Evolutionary conservation across 768 basidiomycete genomes (phyloP).

Genomic region (Mycena floridula): DNA sequence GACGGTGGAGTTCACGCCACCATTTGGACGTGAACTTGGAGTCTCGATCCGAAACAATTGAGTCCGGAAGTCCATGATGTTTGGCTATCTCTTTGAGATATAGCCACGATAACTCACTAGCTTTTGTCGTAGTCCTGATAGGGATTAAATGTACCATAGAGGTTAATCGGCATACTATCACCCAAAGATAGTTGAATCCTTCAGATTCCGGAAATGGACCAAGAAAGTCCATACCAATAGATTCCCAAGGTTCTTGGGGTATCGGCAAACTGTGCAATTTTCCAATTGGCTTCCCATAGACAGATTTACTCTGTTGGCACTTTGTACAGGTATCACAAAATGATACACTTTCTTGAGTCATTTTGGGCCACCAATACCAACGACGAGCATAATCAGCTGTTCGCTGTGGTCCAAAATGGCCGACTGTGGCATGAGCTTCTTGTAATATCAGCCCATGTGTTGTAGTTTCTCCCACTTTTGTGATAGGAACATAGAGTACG

Average conservation of each 20-base stretch:
- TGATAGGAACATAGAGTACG: not conserved
- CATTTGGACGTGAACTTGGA: conserved; percentile 23
- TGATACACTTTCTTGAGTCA: no score
- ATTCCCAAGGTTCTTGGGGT: not conserved
- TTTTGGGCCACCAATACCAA: no score
- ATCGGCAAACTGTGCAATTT: not conserved
- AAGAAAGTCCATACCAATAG: no score
- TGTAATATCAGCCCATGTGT: not conserved
- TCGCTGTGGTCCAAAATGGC: not conserved
- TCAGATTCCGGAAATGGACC: no score
- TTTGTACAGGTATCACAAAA: no score
- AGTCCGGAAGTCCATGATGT: conserved; percentile 2
- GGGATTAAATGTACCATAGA: no score
- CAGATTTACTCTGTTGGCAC: not conserved
- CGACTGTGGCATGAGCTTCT: not conserved
- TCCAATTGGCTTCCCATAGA: not conserved
- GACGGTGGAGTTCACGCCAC: conserved; percentile 15
- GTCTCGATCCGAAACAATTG: conserved; percentile 22
- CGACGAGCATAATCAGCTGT: no score
- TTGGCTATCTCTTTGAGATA: not conserved
- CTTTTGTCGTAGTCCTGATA: not conserved
- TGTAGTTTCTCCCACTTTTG: not conserved
- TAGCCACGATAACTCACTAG: not conserved
- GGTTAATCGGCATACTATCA: no score
- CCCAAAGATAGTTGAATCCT: no score